Evolutionary conservation across 2,329 filamentous ascomycete genomes (phyloP), one percentile per base, ranked within the genome.

Genomic region (Trichoderma koningii): DNA sequence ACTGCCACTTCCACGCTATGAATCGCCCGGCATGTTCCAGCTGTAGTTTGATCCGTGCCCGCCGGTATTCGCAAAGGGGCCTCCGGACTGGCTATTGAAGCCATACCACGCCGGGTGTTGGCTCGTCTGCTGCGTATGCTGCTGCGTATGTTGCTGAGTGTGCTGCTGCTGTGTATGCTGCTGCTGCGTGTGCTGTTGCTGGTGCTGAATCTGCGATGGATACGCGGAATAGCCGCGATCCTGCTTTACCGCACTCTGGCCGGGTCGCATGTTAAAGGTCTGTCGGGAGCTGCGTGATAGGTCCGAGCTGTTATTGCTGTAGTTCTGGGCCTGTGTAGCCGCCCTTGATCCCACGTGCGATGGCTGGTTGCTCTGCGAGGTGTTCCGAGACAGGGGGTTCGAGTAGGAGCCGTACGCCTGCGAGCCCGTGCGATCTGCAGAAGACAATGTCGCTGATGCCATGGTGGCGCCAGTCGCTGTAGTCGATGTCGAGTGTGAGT

Each of bases 21-120:
- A 55, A 48, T 68, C 68, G 9, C 67, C 64, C 6, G 66, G 64
- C 41, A 68, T 60, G 38, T 66, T 66, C 70, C 70, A 74, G 67
- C 65, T 71, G 44, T 73, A 75, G 41, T 66, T 68, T 17, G 71
- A 67, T n/a, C 68, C 64, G 28, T 73, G 69, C 23, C 66, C 65
- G n/a, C 64, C 67, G 5, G 68, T 42, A 28, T 51, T 21, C 12
- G 67, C 51, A 63, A 69, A 69, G 12, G 71, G 68, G 38, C 23
- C 56, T 52, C 47, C 70, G 28, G 68, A 67, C 0, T 68, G 65
- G 38, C 69, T 68, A 61, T 71, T 71, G n/a, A 71, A 75, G 51
- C 41, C 52, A 41, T 73, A 73, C 73, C 73, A 75, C 52, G 64
- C 59, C 28, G 42, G 47, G 45, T 66, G 68, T 62, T 57, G 69